Base-by-base conservation (phyloP, 2,329 filamentous ascomycete genomes). In the Zasmidium angulare region DNA sequence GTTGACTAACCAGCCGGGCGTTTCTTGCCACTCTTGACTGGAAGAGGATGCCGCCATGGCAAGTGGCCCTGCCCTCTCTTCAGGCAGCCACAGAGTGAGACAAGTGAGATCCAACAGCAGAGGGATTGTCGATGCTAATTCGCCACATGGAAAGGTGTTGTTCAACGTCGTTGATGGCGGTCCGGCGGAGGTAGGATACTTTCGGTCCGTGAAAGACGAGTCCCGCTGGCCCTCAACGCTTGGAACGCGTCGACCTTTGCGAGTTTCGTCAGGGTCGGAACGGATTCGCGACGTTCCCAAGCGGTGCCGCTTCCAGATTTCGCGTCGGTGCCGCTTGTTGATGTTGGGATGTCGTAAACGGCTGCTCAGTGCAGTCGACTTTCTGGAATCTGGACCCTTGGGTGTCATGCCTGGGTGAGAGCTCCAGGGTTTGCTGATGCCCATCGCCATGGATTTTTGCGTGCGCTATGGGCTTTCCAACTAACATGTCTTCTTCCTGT, bases 41-140 rank as follows among this genome's bases (percentile, higher is more conserved):
- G 17, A 20, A 21, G 29, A 40, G 26, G 36, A 22, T 22, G 14
- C 50, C 36, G 36, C 36, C 36, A 43, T 43, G 36, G 36, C n/a
- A n/a, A n/a, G n/a, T n/a, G n/a, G n/a, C n/a, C n/a, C 36, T 43
- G 36, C 14, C 11, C 36, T 43, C 7, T 17, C n/a, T 17, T 46
- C 48, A 46, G 31, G 21, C 19, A 50, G 46, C 53, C 49, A 20
- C 26, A 43, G 17, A 53, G 20, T 55, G 47, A 10, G 36, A 43
- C 36, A 43, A 43, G 36, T 43, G 36, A 43, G 36, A 43, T 43
- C 36, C 36, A 43, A 43, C 36, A 9, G 12, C 36, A 50, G 26
- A 55, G 50, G n/a, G 49, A 47, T 40, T 51, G 58, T 58, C 58
- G 56, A 60, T 60, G 52, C 46, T 60, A 52, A 60, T 64, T 60